Evolutionary conservation across 345 rosid species (phyloP), one percentile per base, ranked within the genome.

Genomic region (Melastoma malabathricum): DNA sequence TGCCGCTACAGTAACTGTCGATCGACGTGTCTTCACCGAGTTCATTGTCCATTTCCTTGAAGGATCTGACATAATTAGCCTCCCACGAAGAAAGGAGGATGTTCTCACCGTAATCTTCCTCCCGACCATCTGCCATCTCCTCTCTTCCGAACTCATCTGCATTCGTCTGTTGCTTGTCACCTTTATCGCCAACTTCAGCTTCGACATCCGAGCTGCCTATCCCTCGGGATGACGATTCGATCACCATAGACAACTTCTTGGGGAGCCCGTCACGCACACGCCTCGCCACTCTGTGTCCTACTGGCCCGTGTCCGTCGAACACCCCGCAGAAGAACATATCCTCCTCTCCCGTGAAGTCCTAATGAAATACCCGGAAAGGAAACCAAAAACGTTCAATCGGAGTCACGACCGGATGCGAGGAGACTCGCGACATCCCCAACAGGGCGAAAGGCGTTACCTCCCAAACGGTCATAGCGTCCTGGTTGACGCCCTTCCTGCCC

Each of bases 271-370:
- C 84, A 0, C 95, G 74, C 3, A 79, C 72, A n/a, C 73, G 73
- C 46, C 76, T 78, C 0, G 98, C 73, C 20, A 92, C 79, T 60
- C 64, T 72, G 75, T 92, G 97, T 55, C 98, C 98, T 16, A 60
- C 58, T 7, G 97, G 95, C 38, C 98, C 98, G 10, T 87, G 98
- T 4, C 97, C 98, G 44, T 92, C 98, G 46, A 92, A 92, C 51
- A 92, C 97, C 34, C 94, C 95, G 10, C 97, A 87, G 56, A 84
- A 87, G 13, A 73, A 57, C 68, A 57, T 64, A 29, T 73, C 76
- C 67, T 87, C 84, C 46, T 77, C 75, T 1, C 94, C 98, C 18
- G 63, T 59, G 48, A 92, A 92, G 51, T 83, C 70, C 80, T 75
- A 51, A 15, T 18, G 23, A 18, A 48, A 19, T 27, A 45, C 12